Base-by-base conservation (phyloP, 208 protist species). In the Blechomonas ayalai region DNA sequence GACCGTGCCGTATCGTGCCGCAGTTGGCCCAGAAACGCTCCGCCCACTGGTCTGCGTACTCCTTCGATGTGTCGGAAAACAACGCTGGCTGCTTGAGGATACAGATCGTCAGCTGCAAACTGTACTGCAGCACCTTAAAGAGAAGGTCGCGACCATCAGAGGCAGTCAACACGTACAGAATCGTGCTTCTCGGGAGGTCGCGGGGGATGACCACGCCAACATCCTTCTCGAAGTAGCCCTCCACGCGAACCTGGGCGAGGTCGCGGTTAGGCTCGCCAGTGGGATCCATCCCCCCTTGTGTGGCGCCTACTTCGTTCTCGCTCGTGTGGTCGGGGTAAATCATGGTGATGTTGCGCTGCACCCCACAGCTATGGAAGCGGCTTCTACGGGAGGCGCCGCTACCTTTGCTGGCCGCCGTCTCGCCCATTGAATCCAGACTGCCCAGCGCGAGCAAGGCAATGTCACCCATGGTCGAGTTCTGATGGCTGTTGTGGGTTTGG, bases 1-100 rank as follows among this genome's bases (percentile, higher is more conserved):
- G 80, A 15, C 77, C 84, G 56, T 90, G 77, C 26, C 84, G 76
- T 41, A 92, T 90, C 20, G 84, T 92, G 59, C 88, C 85, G 64
- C 70, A 74, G 67, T 92, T 92, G 24, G 59, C 49, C 53, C 59
- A 85, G 19, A 92, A 67, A 15, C 81, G 80, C 56, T 67, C 50
- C 33, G 77, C 80, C 72, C 63, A 77, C 28, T 57, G 43, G 12
- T 69, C 65, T 2, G 65, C 68, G 37, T 82, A 55, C 5, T 40
- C 51, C 34, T 63, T 55, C 27, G 64, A 61, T 27, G 75, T 78
- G 1, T 62, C 55, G 7, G 84, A 79, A 44, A 92, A 81, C 24
- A 92, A 52, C 22, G 44, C 49, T 23, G 73, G 67, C 34, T 48
- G 73, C 45, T 83, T 73, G 1, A 89, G 49, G 40, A 90, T 53